phyloP scores from a whole-genome alignment of 331 rosid genomes.

The Ulmus americana region DNA sequence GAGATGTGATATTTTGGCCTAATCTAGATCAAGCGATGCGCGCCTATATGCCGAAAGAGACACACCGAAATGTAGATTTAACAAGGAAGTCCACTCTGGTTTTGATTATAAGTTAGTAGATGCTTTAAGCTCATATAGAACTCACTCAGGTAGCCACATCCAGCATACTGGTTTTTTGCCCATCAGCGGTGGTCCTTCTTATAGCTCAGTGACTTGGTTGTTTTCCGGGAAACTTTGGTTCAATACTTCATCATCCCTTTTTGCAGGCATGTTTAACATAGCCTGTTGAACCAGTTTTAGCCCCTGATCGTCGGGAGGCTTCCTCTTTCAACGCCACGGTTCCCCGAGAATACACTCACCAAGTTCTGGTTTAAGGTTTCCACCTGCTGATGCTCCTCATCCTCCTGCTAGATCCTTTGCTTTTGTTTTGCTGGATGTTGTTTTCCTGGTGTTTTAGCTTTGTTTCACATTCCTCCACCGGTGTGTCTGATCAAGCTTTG shows the following conservation, averaged over 20 bases:
- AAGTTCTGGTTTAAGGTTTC: conserved; percentile 43
- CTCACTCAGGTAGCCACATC: conserved; percentile 31
- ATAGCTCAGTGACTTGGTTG: conserved; percentile 47
- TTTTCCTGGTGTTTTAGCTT: conserved; percentile 35
- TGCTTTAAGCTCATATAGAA: conserved; percentile 22
- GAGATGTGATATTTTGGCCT: conserved; percentile 82
- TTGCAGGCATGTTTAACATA: conserved; percentile 42
- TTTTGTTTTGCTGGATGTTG: conserved; percentile 36
- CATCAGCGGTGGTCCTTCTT: conserved; percentile 36
- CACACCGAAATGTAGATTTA: conserved; percentile 9
- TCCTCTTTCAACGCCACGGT: conserved; percentile 43
- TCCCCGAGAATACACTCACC: conserved; percentile 53
- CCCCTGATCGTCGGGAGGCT: conserved; percentile 32
- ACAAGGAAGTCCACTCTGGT: conserved; percentile 20
- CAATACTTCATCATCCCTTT: conserved; percentile 28
- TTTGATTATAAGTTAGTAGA: conserved; percentile 15
- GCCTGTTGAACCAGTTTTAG: conserved; percentile 52
- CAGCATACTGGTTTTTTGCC: conserved; percentile 45
- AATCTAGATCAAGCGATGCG: conserved; percentile 10
- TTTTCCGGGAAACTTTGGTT: conserved; percentile 50
- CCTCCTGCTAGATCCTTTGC: conserved; percentile 25
- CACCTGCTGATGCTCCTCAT: conserved; percentile 31
- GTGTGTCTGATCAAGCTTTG: conserved; percentile 21
- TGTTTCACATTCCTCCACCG: conserved; percentile 27
- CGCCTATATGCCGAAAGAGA: conserved; percentile 21